Conservation (phyloP, 768 basidiomycete genomes). For the Amanita rubescens region DNA sequence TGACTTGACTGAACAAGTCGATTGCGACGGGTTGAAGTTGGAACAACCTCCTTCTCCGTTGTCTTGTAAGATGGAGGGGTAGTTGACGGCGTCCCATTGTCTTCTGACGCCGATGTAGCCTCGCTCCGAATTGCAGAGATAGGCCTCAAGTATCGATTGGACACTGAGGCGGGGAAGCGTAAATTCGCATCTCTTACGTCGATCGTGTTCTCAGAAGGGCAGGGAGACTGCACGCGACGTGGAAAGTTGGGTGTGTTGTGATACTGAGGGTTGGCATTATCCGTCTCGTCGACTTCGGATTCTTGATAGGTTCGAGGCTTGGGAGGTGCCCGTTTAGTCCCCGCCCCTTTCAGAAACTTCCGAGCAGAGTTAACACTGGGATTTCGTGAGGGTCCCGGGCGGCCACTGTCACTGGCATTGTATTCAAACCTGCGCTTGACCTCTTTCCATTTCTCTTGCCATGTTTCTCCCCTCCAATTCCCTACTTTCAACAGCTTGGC, state of each 20-base stretch:
- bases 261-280: not conserved
- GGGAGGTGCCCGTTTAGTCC: not conserved
- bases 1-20: not conserved
- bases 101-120: slow-evolving; percentile 10
- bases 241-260: slow-evolving; percentile 25
- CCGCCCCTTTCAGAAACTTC: too few species aligned
- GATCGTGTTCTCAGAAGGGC: slow-evolving; percentile 10
- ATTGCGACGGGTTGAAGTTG: not conserved
- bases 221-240: slow-evolving; percentile 1
- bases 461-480: slow-evolving; percentile 70
- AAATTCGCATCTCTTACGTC: slow-evolving; percentile 9
- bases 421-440: slow-evolving; percentile 37
- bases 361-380: not conserved
- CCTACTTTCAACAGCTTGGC: slow-evolving; percentile 78
- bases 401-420: not conserved
- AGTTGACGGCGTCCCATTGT: slow-evolving; percentile 12
- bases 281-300: too few species aligned
- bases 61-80: slow-evolving; percentile 20
- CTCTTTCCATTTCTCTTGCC: slow-evolving; percentile 75
- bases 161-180: slow-evolving; percentile 7
- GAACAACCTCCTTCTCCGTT: slow-evolving; percentile 9
- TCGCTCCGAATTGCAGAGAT: not conserved
- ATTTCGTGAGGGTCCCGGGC: not conserved
- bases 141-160: slow-evolving; percentile 1
- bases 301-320: too few species aligned